Evolutionary conservation across 2,329 filamentous ascomycete species (phyloP).

Genomic region (Calonectria naviculata): DNA sequence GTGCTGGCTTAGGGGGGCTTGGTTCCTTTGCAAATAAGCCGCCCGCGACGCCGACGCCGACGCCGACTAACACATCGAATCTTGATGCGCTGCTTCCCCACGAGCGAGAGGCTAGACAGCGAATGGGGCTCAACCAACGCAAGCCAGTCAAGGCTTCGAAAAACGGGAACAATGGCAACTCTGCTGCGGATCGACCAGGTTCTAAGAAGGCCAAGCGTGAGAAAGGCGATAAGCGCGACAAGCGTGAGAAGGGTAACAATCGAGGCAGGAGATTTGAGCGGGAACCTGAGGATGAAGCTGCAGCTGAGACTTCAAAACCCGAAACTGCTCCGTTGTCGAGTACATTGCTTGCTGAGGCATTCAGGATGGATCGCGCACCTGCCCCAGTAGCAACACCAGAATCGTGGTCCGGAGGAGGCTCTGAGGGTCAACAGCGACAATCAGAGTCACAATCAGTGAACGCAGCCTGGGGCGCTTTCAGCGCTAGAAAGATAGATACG

Average conservation of each 20-base stretch:
- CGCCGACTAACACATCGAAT: background rate
- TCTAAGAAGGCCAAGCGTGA: background rate
- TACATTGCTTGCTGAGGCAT: conserved; percentile 46
- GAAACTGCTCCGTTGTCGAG: conserved; percentile 34
- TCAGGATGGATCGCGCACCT: conserved; percentile 43
- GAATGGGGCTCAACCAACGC: conserved; percentile 33
- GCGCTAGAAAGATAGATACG: conserved; percentile 34
- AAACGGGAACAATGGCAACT: conserved; percentile 13
- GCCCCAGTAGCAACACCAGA: conserved; percentile 38
- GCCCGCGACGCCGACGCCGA: background rate
- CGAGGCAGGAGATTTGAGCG: conserved; percentile 2
- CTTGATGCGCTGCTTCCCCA: conserved; percentile 48
- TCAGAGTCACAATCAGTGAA: background rate
- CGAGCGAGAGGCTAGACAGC: conserved; percentile 49
- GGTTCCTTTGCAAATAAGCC: conserved; percentile 36
- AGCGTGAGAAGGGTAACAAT: conserved; percentile 9
- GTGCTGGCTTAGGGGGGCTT: conserved; percentile 35
- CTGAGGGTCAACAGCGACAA: background rate
- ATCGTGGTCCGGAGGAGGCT: conserved; percentile 36
- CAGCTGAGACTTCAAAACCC: conserved; percentile 18
- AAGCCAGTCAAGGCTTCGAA: conserved; percentile 21
- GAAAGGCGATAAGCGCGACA: background rate
- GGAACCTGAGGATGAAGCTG: conserved; percentile 5
- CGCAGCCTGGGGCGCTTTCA: conserved; percentile 38
- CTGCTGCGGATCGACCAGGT: background rate